Evolutionary conservation across 257 asterid species (phyloP).

Genomic region (Mitragyna speciosa): DNA sequence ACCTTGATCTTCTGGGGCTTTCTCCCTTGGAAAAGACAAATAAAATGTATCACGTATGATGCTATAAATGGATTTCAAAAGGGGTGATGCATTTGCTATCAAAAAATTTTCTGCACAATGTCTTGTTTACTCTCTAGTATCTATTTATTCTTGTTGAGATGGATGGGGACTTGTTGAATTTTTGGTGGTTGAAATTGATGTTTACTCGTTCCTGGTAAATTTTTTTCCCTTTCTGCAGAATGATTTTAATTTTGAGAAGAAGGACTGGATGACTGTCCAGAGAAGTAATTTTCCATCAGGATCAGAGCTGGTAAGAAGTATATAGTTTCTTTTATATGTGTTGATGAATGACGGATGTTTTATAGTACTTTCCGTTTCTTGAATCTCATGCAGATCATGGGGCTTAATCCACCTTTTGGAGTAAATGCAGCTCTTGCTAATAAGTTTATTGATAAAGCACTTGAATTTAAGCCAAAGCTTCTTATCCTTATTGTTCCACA

Average conservation of each 20-base stretch:
- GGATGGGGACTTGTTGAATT: background rate
- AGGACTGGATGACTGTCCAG: slow-evolving; percentile 73
- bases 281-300: slow-evolving; percentile 64
- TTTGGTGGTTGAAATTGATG: background rate
- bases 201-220: slow-evolving; percentile 9
- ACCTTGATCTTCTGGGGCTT: background rate
- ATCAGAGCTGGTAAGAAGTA: slow-evolving; percentile 68
- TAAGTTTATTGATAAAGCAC: slow-evolving; percentile 75
- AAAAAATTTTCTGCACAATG: background rate
- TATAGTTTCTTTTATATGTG: slow-evolving; percentile 18
- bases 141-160: background rate
- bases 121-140: background rate
- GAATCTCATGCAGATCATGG: slow-evolving; percentile 64
- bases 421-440: slow-evolving; percentile 71
- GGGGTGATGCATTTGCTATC: background rate
- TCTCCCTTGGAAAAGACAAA: background rate
- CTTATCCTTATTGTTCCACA: slow-evolving; percentile 78
- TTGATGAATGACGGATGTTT: slow-evolving; percentile 10
- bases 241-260: slow-evolving; percentile 76
- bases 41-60: background rate
- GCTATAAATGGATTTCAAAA: background rate
- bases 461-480: slow-evolving; percentile 83
- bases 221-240: slow-evolving; percentile 47
- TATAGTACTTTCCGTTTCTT: slow-evolving; percentile 20
- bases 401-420: slow-evolving; percentile 96